Conservation (phyloP, 257 asterid genomes). For the Coffea canephora region DNA sequence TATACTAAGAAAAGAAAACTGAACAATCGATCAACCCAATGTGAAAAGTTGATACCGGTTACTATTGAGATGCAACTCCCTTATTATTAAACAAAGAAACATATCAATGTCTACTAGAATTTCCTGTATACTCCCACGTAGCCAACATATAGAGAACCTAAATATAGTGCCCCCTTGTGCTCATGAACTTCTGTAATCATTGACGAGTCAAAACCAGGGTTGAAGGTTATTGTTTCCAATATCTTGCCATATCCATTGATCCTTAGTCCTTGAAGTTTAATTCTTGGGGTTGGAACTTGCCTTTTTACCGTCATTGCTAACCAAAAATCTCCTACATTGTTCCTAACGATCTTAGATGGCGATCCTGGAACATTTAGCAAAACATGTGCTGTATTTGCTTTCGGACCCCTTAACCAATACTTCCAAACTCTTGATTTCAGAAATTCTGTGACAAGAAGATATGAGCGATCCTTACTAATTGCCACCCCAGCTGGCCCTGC, state of each 20-base stretch:
- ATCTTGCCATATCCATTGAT: not conserved
- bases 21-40: too few species aligned
- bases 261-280: not conserved
- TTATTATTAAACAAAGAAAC: too few species aligned
- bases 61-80: too few species aligned
- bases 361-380: slow-evolving; percentile 27
- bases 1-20: too few species aligned
- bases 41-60: too few species aligned
- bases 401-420: slow-evolving; percentile 38
- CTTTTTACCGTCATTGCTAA: slow-evolving; percentile 20
- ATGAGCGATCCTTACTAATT: slow-evolving; percentile 30
- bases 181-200: slow-evolving; percentile 2
- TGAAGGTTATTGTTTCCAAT: slow-evolving; percentile 5
- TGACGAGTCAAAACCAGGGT: not conserved
- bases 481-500: slow-evolving; percentile 39
- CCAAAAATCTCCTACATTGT: slow-evolving; percentile 41
- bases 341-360: slow-evolving; percentile 44
- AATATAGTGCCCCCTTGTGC: not conserved
- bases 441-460: slow-evolving; percentile 33
- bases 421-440: slow-evolving; percentile 29
- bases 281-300: not conserved
- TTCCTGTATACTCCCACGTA: too few species aligned
- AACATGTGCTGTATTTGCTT: slow-evolving; percentile 32
- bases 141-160: not conserved
- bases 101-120: too few species aligned